Evolutionary conservation across 2,329 filamentous ascomycete species (phyloP).

Genomic region (Aspergillus brasiliensis): DNA sequence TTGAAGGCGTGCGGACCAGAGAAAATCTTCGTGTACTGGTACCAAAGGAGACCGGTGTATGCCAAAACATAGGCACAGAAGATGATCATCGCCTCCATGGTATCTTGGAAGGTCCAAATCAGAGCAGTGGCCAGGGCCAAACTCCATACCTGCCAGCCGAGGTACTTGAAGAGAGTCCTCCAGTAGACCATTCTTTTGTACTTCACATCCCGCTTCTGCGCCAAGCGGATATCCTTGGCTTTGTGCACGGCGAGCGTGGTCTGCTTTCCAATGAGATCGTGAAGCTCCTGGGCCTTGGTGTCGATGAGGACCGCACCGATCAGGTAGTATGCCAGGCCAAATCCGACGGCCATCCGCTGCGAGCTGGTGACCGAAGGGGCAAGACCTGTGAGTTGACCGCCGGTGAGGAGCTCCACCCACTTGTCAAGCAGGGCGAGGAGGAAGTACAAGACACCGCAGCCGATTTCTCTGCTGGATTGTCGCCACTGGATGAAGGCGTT

Average conservation of each 20-base stretch:
- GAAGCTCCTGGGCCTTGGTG: slow-evolving; percentile 55
- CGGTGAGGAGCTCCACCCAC: slow-evolving; percentile 55
- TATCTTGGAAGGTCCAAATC: slow-evolving; percentile 55
- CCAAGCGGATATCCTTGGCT: slow-evolving; percentile 46
- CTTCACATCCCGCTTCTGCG: slow-evolving; percentile 49
- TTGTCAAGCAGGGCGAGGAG: slow-evolving; percentile 58
- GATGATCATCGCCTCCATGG: slow-evolving; percentile 48
- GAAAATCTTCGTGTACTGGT: slow-evolving; percentile 58
- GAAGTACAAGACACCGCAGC: slow-evolving; percentile 58
- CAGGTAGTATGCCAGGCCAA: slow-evolving; percentile 60
- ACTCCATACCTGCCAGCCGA: slow-evolving; percentile 57
- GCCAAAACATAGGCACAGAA: slow-evolving; percentile 54
- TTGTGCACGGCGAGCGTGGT: slow-evolving; percentile 45
- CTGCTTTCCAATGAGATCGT: slow-evolving; percentile 48
- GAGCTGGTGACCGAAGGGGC: slow-evolving; percentile 36
- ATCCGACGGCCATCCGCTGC: slow-evolving; percentile 53
- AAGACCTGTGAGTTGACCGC: slow-evolving; percentile 46
- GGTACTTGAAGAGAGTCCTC: slow-evolving; percentile 52
- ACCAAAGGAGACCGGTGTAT: slow-evolving; percentile 57
- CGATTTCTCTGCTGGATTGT: slow-evolving; percentile 58
- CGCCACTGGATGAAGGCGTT: slow-evolving; percentile 62
- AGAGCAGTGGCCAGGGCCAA: slow-evolving; percentile 53
- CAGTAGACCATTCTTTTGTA: slow-evolving; percentile 55
- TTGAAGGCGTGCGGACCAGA: slow-evolving; percentile 53
- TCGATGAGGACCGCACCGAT: slow-evolving; percentile 60